Evolutionary conservation across 768 basidiomycete genomes (phyloP), one percentile per base, ranked within the genome.

Genomic region (Chalciporus piperatus): DNA sequence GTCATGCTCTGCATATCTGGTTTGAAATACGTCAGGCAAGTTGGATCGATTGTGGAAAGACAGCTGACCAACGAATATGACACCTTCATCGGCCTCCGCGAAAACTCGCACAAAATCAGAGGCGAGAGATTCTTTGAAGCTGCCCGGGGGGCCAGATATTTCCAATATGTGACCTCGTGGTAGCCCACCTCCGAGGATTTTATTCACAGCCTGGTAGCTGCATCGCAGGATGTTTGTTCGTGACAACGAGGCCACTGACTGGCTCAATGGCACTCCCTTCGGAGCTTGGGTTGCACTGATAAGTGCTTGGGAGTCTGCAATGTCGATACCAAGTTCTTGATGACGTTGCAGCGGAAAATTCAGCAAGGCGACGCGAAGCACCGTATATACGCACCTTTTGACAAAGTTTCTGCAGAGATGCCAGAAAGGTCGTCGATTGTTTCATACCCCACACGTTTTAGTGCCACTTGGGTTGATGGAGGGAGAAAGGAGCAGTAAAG

Each of bases 101-200:
- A 84, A 81, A 3, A 68, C 73, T 30, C 68, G 63, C 13, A 76
- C 74, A 41, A 87, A 74, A 45, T 76, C 73, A 13, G 77, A 66
- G 9, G 79, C 78, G 8, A 89, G 56, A 12, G 59, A 62, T 51
- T 85, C 84, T 56, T 87, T 90, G 10, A 80, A 77, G 35, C 79
- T 77, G 43, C 89, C 89, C 1, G 89, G 88, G 41, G 87, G 85
- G 0, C 89, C 88, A 27, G 86, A 86, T 58, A 91, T 71, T 69
- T 91, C 89, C 17, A 90, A 72, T 54, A 88, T 74, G 55, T 78
- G 74, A 8, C 85, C 84, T 50, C 74, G 75, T 48, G 71, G 68
- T 41, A 91, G 66, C 14, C 89, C 89, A 41, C 85, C 85, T 28
- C 72, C 77, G 6, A 91, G 74, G 3, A 89, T 63, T 16, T 69